These are phyloP conservation scores for Ophioceras dolichostomum DNA, from an alignment of 2,329 filamentous ascomycete genomes.

Conservation along the genomic window DNA sequence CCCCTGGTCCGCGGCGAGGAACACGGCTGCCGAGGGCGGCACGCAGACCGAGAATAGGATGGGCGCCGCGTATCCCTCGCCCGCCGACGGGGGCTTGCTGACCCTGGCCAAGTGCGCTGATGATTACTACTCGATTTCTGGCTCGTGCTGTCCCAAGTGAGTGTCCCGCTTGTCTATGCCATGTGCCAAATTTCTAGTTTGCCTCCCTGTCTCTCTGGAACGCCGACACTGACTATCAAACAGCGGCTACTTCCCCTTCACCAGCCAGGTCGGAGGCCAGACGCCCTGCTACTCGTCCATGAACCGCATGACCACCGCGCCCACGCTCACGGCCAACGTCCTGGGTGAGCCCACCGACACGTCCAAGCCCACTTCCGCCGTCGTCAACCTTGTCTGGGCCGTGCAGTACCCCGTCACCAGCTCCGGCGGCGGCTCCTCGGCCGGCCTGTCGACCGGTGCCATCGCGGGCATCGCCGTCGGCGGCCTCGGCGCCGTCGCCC, in stretches of 20 bases:
- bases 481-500: constrained; percentile 15
- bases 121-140: constrained; percentile 15
- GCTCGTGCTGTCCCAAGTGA: constrained; percentile 13
- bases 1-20: constrained; percentile 12
- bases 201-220: not conserved
- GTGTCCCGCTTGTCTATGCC: no score
- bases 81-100: constrained; percentile 5
- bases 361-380: constrained; percentile 12
- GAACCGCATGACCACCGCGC: constrained; percentile 4
- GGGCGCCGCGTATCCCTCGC: constrained; percentile 9
- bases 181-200: no score
- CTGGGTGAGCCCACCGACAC: constrained; percentile 8
- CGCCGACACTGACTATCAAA: not conserved
- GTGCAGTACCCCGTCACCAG: constrained; percentile 12
- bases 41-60: constrained; percentile 3
- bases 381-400: constrained; percentile 16
- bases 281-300: constrained; percentile 16
- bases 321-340: constrained; percentile 9
- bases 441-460: constrained; percentile 25
- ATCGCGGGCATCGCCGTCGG: constrained; percentile 33
- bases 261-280: constrained; percentile 12
- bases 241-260: constrained; percentile 14
- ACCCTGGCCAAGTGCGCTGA: constrained; percentile 9
- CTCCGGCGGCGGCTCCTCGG: constrained; percentile 4
- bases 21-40: constrained; percentile 1